Evolutionary conservation across 2,329 filamentous ascomycete genomes (phyloP).

Genomic region (Zymoseptoria ardabiliae): DNA sequence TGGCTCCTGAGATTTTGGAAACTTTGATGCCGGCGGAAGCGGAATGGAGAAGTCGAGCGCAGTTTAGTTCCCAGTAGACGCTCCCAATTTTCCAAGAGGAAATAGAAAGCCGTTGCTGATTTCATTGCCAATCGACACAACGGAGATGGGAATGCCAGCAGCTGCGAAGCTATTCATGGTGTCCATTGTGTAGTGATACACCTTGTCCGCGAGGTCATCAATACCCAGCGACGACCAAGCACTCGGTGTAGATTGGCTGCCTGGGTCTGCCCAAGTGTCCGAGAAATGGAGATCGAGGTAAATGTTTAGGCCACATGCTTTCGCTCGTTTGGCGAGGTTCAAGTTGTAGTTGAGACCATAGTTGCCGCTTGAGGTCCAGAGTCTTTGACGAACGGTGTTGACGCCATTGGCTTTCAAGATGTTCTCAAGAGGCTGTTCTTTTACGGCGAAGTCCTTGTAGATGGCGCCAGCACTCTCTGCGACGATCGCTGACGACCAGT

Average conservation of each 20-base stretch:
- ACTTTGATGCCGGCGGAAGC: slow-evolving; percentile 25
- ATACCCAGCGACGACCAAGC: slow-evolving; percentile 29
- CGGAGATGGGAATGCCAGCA: slow-evolving; percentile 31
- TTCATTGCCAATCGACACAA: slow-evolving; percentile 36
- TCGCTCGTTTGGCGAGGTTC: slow-evolving; percentile 28
- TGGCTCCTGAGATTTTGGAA: slow-evolving; percentile 18
- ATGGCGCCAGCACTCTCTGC: slow-evolving; percentile 29
- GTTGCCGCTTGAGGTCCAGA: slow-evolving; percentile 26
- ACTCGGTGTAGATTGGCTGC: slow-evolving; percentile 25
- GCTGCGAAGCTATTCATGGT: slow-evolving; percentile 35
- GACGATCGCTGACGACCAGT: slow-evolving; percentile 30
- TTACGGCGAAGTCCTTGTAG: slow-evolving; percentile 28
- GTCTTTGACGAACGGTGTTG: slow-evolving; percentile 22
- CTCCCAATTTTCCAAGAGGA: slow-evolving; percentile 27
- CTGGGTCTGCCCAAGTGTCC: slow-evolving; percentile 32
- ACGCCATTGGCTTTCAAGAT: slow-evolving; percentile 20
- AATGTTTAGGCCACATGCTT: slow-evolving; percentile 24
- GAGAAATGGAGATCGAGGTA: slow-evolving; percentile 32
- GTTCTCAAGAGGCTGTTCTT: slow-evolving; percentile 23
- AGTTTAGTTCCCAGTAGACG: slow-evolving; percentile 25
- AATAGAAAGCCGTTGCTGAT: slow-evolving; percentile 32
- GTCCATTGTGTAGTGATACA: slow-evolving; percentile 28
- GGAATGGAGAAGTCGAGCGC: slow-evolving; percentile 27
- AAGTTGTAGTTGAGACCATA: slow-evolving; percentile 31
- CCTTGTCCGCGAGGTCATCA: slow-evolving; percentile 23